These are phyloP conservation scores for Didymella segeticola DNA, from an alignment of 2,329 filamentous ascomycete genomes.

Conservation along the genomic window DNA sequence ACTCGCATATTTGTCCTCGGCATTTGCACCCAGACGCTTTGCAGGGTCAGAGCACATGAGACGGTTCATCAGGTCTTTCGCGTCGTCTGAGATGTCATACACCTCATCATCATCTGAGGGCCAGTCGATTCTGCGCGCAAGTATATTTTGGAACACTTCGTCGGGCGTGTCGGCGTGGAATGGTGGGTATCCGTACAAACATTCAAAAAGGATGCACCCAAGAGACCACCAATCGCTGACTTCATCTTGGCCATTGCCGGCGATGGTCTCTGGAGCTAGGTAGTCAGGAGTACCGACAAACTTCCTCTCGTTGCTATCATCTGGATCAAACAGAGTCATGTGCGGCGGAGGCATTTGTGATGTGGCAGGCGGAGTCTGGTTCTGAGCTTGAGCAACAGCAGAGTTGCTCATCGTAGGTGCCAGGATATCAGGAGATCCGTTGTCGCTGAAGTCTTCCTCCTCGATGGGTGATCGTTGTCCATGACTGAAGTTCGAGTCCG, in stretches of 20 bases:
- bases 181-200: constrained; percentile 89
- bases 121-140: constrained; percentile 90
- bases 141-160: constrained; percentile 94
- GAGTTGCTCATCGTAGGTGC: constrained; percentile 64
- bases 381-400: constrained; percentile 58
- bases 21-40: constrained; percentile 83
- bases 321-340: constrained; percentile 91
- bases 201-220: constrained; percentile 98
- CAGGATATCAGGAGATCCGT: constrained; percentile 80
- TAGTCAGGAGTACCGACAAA: constrained; percentile 99
- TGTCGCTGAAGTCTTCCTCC: constrained; percentile 74
- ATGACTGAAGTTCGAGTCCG: constrained; percentile 54
- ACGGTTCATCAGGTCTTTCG: constrained; percentile 92
- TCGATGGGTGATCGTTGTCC: constrained; percentile 69
- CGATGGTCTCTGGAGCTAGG: constrained; percentile 94
- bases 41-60: constrained; percentile 85
- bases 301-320: constrained; percentile 81
- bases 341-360: constrained; percentile 88
- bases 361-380: constrained; percentile 65
- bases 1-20: constrained; percentile 78
- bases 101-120: constrained; percentile 82
- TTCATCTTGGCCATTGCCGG: constrained; percentile 92
- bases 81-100: constrained; percentile 77
- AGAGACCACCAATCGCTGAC: constrained; percentile 99
- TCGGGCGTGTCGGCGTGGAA: constrained; percentile 92